Base-by-base conservation (phyloP, 2,329 filamentous ascomycete species). In the Emmonsia crescens region DNA sequence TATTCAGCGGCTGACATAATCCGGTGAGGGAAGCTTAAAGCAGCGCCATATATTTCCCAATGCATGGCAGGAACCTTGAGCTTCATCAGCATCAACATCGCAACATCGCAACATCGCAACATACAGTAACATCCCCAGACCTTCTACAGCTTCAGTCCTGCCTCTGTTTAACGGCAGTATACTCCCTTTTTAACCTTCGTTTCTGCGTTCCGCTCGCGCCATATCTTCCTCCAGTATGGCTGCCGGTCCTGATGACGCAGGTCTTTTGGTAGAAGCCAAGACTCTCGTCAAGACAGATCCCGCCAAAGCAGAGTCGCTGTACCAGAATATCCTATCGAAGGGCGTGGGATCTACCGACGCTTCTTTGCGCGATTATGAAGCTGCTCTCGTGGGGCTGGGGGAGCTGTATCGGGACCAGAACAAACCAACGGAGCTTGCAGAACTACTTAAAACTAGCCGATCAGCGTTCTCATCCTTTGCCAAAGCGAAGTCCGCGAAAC, bases 401-500 rank as follows among this genome's bases (percentile, higher is more conserved):
- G 89, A 95, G 83, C 83, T 97, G 67, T 96, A 96, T 77, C 85
- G 91, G 68, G 91, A 96, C 77, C 70, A 69, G 65, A 91, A 88
- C 77, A 89, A 89, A 75, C 81, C 87, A 69, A 82, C 94, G 72
- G 89, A 96, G 71, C 85, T 99, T 64, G 90, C 95, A 65, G 87
- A 91, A 70, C 83, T 99, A 67, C 88, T 99, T 70, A 92, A 88
- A 72, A 89, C 90, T 75, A 96, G 91, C 76, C 86, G 93, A 72
- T 89, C 89, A 67, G 89, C 94, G 52, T 86, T 99, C 67, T 96
- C 93, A 62, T 94, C 90, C 66, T 97, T 99, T 76, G 94, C 94
- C 67, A 96, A 97, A 82, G 94, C 95, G 65, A 99, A 99, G 85
- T 97, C 94, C 38, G 90, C 94, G 61, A 99, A 99, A 79, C 82